Evolutionary conservation across 805 yeast genomes (phyloP).

Genomic region (Yamadazyma philogaea): DNA sequence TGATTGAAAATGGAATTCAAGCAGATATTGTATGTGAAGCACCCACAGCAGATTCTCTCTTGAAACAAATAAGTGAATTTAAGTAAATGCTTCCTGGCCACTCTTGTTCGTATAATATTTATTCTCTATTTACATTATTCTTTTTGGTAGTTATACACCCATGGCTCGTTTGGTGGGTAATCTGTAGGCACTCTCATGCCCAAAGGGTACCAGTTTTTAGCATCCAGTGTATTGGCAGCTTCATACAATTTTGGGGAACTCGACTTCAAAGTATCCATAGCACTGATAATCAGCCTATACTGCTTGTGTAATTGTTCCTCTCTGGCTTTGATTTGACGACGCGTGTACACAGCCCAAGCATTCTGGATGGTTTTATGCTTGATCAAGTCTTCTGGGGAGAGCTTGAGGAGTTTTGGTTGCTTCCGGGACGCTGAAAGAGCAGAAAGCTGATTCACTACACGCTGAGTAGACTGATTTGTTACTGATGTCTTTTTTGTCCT

Average conservation of each 20-base stretch:
- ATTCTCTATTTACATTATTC: slow-evolving; percentile 1
- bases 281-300: slow-evolving; percentile 60
- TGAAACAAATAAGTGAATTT: slow-evolving; percentile 30
- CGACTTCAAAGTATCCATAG: slow-evolving; percentile 65
- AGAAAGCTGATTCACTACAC: slow-evolving; percentile 58
- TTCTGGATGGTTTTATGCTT: slow-evolving; percentile 78
- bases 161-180: slow-evolving; percentile 75
- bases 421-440: slow-evolving; percentile 85
- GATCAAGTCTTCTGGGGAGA: slow-evolving; percentile 75
- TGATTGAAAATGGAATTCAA: slow-evolving; percentile 47
- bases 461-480: slow-evolving; percentile 38
- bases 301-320: slow-evolving; percentile 51
- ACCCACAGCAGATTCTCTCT: slow-evolving; percentile 67
- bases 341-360: slow-evolving; percentile 73
- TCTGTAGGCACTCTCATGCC: slow-evolving; percentile 89
- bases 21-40: slow-evolving; percentile 65
- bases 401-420: slow-evolving; percentile 76
- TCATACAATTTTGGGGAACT: slow-evolving; percentile 55
- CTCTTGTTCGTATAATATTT: neutral
- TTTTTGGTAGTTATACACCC: slow-evolving; percentile 56
- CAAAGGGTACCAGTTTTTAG: slow-evolving; percentile 57
- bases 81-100: neutral
- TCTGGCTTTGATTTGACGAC: slow-evolving; percentile 46
- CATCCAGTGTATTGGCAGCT: slow-evolving; percentile 56
- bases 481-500: slow-evolving; percentile 32